A percentile compares a stretch with the other conserved stretches of the same genome.
phyloP scores from a whole-genome alignment of 2,329 filamentous ascomycete genomes.

The Fusarium sp. region DNA sequence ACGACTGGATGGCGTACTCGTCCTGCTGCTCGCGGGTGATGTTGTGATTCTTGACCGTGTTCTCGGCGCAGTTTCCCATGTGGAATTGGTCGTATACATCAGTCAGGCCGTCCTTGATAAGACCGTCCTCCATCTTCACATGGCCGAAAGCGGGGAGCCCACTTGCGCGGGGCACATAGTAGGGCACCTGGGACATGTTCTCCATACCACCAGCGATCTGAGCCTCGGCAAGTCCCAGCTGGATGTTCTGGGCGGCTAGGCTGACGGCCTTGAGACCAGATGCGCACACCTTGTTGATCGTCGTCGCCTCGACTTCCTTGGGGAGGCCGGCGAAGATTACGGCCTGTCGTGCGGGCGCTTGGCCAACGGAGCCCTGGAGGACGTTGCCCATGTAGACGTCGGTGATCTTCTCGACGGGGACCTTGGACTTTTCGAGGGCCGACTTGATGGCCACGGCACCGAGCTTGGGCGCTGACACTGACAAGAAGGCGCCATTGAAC shows the following conservation, averaged over 20 bases:
- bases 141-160: conserved; percentile 86
- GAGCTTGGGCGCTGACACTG: conserved; percentile 83
- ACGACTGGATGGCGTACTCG: conserved; percentile 86
- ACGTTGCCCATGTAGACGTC: conserved; percentile 99
- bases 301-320: conserved; percentile 82
- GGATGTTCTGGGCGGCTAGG: conserved; percentile 91
- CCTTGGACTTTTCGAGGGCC: conserved; percentile 82
- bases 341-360: conserved; percentile 91
- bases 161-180: conserved; percentile 85
- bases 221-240: conserved; percentile 86
- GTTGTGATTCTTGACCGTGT: conserved; percentile 85
- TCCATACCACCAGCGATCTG: conserved; percentile 97
- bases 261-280: conserved; percentile 92
- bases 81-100: conserved; percentile 97
- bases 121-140: conserved; percentile 84
- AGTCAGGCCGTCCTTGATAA: conserved; percentile 93
- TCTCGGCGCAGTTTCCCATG: conserved; percentile 97
- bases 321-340: conserved; percentile 86
- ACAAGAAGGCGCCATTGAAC: conserved; percentile 94
- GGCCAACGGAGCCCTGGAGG: conserved; percentile 80
- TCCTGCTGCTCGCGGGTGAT: conserved; percentile 89
- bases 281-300: conserved; percentile 98
- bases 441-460: conserved; percentile 92
- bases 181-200: conserved; percentile 94
- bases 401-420: conserved; percentile 81